Evolutionary conservation across 352 stramenopile species (phyloP), one percentile per base, ranked within the genome.

Genomic region (Pythium brachiatum): DNA sequence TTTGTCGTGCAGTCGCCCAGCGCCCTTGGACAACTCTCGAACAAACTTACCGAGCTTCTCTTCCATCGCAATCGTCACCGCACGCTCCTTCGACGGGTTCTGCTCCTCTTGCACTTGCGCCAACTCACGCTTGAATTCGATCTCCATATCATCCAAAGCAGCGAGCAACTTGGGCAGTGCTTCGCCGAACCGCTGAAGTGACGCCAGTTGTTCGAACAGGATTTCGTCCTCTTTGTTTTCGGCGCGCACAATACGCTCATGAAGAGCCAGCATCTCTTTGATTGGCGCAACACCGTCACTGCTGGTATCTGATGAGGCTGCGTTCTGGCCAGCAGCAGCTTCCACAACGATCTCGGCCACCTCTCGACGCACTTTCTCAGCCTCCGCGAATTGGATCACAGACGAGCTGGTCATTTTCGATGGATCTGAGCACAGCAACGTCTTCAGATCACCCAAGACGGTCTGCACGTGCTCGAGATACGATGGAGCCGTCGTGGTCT

Each of bases 211-310:
- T 2, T 41, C 71, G 4, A 70, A 46, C 2, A 88, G 38, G 0
- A 54, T 58, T 18, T 86, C 75, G 27, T 88, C 78, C 53, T 88
- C 77, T 36, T 75, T 75, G 52, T 89, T 89, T 26, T 88, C 75
- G 26, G 70, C 61, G 18, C 70, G 75, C 23, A 76, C 69, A 7
- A 83, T 63, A 0, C 67, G 46, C 3, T 83, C 72, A 23, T 79
- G 75, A 2, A 88, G 57, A 27, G 66, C 55, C 9, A 87, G 55
- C 3, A 90, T 32, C 7, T 55, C 51, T 12, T 72, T 9, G 2
- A n/a, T 26, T 8, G 1, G 41, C 8, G 36, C 39, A 6, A 23
- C 31, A 5, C 15, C 25, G 21, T 23, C 46, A 36, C 23, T 13
- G 64, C 53, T 12, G 85, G 51, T 2, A 89, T 20, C 9, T 53